Conservation (phyloP, 352 stramenopile genomes). For the Hyphochytrium catenoides region DNA sequence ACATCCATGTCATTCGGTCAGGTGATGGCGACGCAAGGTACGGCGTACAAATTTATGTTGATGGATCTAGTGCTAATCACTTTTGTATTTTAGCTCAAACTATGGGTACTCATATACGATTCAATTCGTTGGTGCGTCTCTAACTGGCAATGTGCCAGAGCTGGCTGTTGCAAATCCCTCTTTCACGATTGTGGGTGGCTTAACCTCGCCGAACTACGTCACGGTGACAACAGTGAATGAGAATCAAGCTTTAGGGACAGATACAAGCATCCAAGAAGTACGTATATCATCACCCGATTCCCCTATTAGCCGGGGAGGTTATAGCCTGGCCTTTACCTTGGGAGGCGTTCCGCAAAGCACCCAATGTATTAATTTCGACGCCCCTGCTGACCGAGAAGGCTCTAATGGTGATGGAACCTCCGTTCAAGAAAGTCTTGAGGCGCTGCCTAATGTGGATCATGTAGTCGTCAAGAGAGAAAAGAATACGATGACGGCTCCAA, state of each 20-base stretch:
- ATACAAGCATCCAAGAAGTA: constrained; percentile 37
- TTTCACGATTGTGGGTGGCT: constrained; percentile 18
- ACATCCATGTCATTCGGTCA: constrained; percentile 42
- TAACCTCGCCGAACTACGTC: constrained; percentile 11
- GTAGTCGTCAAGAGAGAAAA: constrained; percentile 29
- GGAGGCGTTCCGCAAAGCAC: constrained; percentile 15
- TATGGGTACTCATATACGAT: constrained; percentile 41
- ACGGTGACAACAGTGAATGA: constrained; percentile 16
- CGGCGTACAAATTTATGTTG: no score
- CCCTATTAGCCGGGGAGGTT: constrained; percentile 24
- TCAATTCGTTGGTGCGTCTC: constrained; percentile 38
- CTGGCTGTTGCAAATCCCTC: constrained; percentile 13
- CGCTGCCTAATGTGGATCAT: constrained; percentile 39
- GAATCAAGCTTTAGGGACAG: constrained; percentile 28
- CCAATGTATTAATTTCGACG: constrained; percentile 31
- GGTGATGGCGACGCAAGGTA: constrained; percentile 26
- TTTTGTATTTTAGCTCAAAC: no score
- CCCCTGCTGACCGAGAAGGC: constrained; percentile 14
- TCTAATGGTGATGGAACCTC: constrained; percentile 16
- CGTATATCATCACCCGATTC: constrained; percentile 25
- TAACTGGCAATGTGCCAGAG: constrained; percentile 26
- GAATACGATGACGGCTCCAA: constrained; percentile 14
- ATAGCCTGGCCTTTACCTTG: constrained; percentile 20
- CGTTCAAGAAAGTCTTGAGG: constrained; percentile 23
- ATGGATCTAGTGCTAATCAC: no score